These are phyloP conservation scores for Coriaria nepalensis DNA, from an alignment of 306 rosid genomes.

Conservation along the genomic window DNA sequence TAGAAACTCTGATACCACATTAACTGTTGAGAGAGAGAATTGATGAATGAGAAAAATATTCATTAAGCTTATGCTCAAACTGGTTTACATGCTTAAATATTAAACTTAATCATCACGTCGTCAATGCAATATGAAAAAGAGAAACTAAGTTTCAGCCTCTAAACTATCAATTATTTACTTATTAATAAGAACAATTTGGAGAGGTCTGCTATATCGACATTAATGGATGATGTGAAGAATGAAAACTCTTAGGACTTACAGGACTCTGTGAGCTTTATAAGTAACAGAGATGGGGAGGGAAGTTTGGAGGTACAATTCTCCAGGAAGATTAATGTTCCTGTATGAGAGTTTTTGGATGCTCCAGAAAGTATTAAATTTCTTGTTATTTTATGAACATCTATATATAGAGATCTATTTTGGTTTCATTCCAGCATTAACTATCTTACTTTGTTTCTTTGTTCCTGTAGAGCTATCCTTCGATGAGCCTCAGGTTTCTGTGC, in stretches of 20 bases:
- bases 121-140: no score
- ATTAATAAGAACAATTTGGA: constrained; percentile 7
- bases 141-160: no score
- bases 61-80: no score
- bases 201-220: constrained; percentile 12
- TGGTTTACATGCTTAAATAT: no score
- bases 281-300: constrained; percentile 77
- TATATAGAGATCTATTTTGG: no score
- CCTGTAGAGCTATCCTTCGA: constrained; percentile 59
- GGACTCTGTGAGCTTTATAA: constrained; percentile 54
- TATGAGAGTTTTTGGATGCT: constrained; percentile 75
- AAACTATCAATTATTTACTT: no score
- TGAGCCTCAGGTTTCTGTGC: constrained; percentile 25
- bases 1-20: no score
- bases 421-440: not conserved
- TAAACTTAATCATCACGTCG: no score
- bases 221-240: constrained; percentile 13
- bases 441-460: constrained; percentile 15
- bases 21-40: no score
- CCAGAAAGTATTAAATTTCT: constrained; percentile 52
- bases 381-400: not conserved
- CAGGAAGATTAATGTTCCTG: constrained; percentile 22
- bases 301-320: constrained; percentile 32
- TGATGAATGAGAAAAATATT: no score
- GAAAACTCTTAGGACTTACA: constrained; percentile 73